Evolutionary conservation across 345 rosid genomes (phyloP).

Genomic region (Melastoma malabathricum): DNA sequence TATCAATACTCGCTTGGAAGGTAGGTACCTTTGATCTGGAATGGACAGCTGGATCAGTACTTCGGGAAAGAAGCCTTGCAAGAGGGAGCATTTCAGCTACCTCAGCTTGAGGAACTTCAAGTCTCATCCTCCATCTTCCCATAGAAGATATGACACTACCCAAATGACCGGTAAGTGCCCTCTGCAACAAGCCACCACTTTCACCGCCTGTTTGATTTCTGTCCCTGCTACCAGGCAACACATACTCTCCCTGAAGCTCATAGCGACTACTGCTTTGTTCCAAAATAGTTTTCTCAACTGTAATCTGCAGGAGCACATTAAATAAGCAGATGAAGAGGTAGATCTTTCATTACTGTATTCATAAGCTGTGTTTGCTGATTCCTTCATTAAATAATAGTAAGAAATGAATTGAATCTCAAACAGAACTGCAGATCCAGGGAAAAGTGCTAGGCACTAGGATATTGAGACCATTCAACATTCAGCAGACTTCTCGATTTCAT

Average conservation of each 20-base stretch:
- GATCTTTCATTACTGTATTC: too few relatives aligned
- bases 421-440: too few relatives aligned
- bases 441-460: too few relatives aligned
- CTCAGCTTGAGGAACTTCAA: conserved; percentile 97
- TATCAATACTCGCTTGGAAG: background rate
- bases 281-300: conserved; percentile 80
- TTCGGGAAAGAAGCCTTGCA: conserved; percentile 93
- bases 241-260: conserved; percentile 99
- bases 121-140: conserved; percentile 99
- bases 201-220: conserved; percentile 59
- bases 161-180: conserved; percentile 88
- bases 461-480: too few relatives aligned
- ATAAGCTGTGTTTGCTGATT: too few relatives aligned
- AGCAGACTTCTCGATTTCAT: too few relatives aligned
- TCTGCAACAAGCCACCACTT: conserved; percentile 64
- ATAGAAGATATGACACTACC: conserved; percentile 93
- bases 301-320: conserved; percentile 35
- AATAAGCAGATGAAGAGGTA: background rate
- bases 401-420: too few relatives aligned
- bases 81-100: conserved; percentile 99
- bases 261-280: conserved; percentile 83
- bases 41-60: conserved; percentile 95
- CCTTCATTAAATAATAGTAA: too few relatives aligned
- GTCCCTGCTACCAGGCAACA: conserved; percentile 87
- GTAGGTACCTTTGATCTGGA: conserved; percentile 77